Base-by-base conservation (phyloP, 352 stramenopile species). In the Phytophthora lateralis region DNA sequence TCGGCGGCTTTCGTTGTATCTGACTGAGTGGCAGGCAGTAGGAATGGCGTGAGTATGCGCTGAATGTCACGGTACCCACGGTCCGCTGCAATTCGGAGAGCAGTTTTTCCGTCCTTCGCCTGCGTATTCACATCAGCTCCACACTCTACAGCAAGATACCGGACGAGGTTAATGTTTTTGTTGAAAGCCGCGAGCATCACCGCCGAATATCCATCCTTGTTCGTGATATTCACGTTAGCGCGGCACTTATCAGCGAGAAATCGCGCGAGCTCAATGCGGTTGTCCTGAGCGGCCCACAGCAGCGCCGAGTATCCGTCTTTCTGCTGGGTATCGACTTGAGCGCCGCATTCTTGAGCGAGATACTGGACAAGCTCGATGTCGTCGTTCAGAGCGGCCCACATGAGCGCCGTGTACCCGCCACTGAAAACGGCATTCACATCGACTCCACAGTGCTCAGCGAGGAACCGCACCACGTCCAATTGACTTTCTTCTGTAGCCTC, bases 41-140 rank as follows among this genome's bases (percentile, higher is more conserved):
- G 17, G 17, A 43, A 54, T 32, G 29, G 5, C 9, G 30, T 54
- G 30, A 54, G 47, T 14, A 54, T 32, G 6, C 47, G 47, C 18
- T 38, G 30, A 5, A 54, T 30, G n/a, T 54, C 47, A 20, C 18
- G 18, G 15, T 46, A 26, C 17, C 34, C 48, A 35, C 21, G 30
- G n/a, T 41, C 41, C 11, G 9, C 29, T 38, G 12, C 20, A 51
- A 50, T 18, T 32, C 46, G 29, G 14, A 55, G 9, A 18, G 29
- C 52, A 7, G 52, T 43, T 26, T 49, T 12, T 30, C 27, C 51
- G 5, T 43, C 38, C 0, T 27, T 45, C 17, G 17, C 11, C 14
- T 17, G 34, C n/a, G 9, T n/a, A 9, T 24, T 48, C 3, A 62
- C 26, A 15, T 49, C 44, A 6, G 35, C 24, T 3, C 24, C 43